phyloP scores from a whole-genome alignment of 2,329 filamentous ascomycete genomes.

The Penicillium sclerotiorum region DNA sequence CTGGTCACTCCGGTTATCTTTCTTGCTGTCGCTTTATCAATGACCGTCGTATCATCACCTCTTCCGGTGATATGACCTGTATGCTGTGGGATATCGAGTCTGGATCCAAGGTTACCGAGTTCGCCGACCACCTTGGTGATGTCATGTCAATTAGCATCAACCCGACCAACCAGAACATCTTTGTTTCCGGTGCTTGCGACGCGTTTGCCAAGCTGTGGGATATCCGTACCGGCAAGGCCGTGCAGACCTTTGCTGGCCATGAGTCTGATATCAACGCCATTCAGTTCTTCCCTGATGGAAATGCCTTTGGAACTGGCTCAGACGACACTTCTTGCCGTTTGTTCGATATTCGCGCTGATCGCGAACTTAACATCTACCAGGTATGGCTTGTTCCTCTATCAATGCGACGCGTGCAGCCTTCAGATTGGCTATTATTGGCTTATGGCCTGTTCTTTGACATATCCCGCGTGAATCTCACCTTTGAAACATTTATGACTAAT shows the following conservation, averaged over 20 bases:
- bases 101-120: conserved; percentile 94
- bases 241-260: conserved; percentile 97
- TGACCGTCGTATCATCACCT: conserved; percentile 95
- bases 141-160: conserved; percentile 99
- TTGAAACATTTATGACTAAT: background rate
- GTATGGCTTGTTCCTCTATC: conserved; percentile 49
- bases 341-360: conserved; percentile 95
- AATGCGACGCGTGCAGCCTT: too few species aligned
- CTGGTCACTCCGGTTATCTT: conserved; percentile 94
- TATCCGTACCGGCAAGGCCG: conserved; percentile 95
- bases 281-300: conserved; percentile 98
- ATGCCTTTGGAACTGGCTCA: conserved; percentile 96
- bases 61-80: conserved; percentile 98
- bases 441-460: background rate
- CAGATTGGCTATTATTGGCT: too few species aligned
- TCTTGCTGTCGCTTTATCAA: conserved; percentile 99
- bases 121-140: conserved; percentile 95
- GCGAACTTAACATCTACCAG: conserved; percentile 71
- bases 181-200: conserved; percentile 98
- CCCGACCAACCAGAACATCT: conserved; percentile 98
- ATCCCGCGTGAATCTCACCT: background rate
- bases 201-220: conserved; percentile 99
- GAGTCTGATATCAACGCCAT: conserved; percentile 99
- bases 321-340: conserved; percentile 96
- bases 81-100: conserved; percentile 99